A percentile compares a stretch with the other conserved stretches of the same genome.
Conservation (phyloP, 331 rosid species). For the Ulmus americana region DNA sequence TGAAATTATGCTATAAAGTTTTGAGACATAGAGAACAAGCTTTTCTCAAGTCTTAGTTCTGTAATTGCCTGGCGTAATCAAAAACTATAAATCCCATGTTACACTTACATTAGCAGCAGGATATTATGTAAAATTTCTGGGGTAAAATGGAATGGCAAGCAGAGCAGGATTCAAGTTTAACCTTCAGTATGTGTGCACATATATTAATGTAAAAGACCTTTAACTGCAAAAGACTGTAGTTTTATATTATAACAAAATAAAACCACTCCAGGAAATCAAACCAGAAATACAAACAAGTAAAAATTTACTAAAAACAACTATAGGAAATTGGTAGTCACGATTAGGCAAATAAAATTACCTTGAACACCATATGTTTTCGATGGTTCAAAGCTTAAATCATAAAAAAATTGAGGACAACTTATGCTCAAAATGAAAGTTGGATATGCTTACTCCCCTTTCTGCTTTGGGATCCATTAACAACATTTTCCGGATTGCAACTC, state of each 20-base stretch:
- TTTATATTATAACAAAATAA: not conserved
- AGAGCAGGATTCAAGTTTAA: too few relatives aligned
- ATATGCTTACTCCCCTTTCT: conserved; percentile 59
- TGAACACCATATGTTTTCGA: not conserved
- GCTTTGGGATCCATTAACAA: conserved; percentile 32
- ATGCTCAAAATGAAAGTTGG: conserved; percentile 73
- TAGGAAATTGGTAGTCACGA: too few relatives aligned
- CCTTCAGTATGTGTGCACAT: too few relatives aligned
- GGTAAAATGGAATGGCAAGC: too few relatives aligned
- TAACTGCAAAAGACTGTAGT: not conserved
- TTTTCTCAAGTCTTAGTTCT: not conserved
- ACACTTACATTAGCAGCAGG: too few relatives aligned
- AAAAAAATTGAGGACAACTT: conserved; percentile 63
- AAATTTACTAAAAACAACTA: too few relatives aligned
- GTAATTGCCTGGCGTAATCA: not conserved
- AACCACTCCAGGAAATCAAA: not conserved
- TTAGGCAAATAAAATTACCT: too few relatives aligned
- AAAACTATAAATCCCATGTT: too few relatives aligned
- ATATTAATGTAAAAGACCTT: not conserved
- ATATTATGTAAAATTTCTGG: too few relatives aligned
- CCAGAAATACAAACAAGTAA: not conserved
- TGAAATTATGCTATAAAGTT: too few relatives aligned
- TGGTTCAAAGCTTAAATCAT: conserved; percentile 38
- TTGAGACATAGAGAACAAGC: not conserved
- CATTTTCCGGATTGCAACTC: conserved; percentile 35